These are phyloP conservation scores for Drosera capensis DNA, from an alignment of 148 eudicot genomes.

Conservation along the genomic window DNA sequence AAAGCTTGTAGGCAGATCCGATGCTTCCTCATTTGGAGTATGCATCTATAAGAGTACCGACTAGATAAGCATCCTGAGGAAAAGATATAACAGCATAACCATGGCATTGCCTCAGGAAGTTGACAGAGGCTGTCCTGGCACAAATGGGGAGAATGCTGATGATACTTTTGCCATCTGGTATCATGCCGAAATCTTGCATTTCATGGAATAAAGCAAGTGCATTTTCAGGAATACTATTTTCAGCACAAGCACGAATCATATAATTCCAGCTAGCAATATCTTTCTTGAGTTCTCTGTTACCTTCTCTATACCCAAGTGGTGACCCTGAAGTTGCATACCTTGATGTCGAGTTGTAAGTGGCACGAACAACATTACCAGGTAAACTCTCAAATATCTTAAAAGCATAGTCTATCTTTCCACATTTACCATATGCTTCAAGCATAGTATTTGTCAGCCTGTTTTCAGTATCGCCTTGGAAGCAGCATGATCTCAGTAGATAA, in stretches of 20 bases:
- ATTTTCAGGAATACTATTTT: slow-evolving; percentile 26
- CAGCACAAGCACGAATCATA: slow-evolving; percentile 47
- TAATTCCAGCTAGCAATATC: slow-evolving; percentile 47
- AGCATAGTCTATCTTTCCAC: slow-evolving; percentile 40
- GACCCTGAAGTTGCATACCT: slow-evolving; percentile 16
- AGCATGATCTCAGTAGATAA: slow-evolving; percentile 24
- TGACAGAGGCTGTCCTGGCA: slow-evolving; percentile 37
- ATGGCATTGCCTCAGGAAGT: slow-evolving; percentile 54
- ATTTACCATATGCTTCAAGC: slow-evolving; percentile 60
- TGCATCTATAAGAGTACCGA: slow-evolving; percentile 38
- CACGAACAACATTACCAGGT: slow-evolving; percentile 13
- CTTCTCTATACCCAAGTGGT: slow-evolving; percentile 13
- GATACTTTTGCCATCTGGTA: slow-evolving; percentile 39
- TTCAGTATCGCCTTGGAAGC: slow-evolving; percentile 16
- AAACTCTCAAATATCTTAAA: slow-evolving; percentile 30
- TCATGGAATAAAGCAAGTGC: slow-evolving; percentile 34
- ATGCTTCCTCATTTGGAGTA: slow-evolving; percentile 60
- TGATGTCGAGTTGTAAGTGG: slow-evolving; percentile 20
- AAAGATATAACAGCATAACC: slow-evolving; percentile 39
- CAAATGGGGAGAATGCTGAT: slow-evolving; percentile 53
- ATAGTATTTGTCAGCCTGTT: slow-evolving; percentile 36
- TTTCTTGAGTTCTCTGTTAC: slow-evolving; percentile 15
- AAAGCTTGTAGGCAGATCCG: slow-evolving; percentile 36
- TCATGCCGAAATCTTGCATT: slow-evolving; percentile 26
- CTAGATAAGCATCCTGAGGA: slow-evolving; percentile 34